Conservation (phyloP, 345 rosid species). For the Balakata baccata region DNA sequence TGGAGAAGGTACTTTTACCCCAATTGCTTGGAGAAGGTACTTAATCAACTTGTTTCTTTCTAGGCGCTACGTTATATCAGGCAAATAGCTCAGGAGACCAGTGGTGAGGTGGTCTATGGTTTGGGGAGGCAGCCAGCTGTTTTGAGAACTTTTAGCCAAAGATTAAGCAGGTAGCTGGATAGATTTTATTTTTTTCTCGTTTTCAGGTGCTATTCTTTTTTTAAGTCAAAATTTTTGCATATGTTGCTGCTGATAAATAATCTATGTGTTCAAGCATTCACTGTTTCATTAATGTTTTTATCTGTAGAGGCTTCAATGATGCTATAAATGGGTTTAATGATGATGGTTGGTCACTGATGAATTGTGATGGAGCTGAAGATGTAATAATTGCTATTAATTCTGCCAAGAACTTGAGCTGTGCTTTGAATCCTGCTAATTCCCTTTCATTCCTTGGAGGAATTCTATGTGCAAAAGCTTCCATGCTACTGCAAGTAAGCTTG, state of each 20-base stretch:
- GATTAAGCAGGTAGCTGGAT: constrained; percentile 70
- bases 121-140: constrained; percentile 96
- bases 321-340: constrained; percentile 92
- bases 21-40: neutral
- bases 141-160: constrained; percentile 88
- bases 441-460: constrained; percentile 79
- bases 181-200: neutral
- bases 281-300: neutral
- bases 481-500: constrained; percentile 75
- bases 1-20: neutral
- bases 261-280: too few species aligned
- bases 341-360: constrained; percentile 88
- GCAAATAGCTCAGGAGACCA: constrained; percentile 92
- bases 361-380: constrained; percentile 87
- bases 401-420: constrained; percentile 52
- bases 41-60: constrained; percentile 28
- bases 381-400: constrained; percentile 80
- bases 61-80: constrained; percentile 81
- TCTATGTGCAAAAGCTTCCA: constrained; percentile 99
- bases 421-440: constrained; percentile 49
- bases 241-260: neutral
- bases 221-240: neutral
- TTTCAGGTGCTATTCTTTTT: neutral
- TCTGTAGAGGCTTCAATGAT: constrained; percentile 81
- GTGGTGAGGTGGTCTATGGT: constrained; percentile 90